Percentiles rank a stretch among this genome's conserved stretches.
These are phyloP conservation scores for Mucuna pruriens DNA, from an alignment of 306 rosid genomes.

Conservation along the genomic window DNA sequence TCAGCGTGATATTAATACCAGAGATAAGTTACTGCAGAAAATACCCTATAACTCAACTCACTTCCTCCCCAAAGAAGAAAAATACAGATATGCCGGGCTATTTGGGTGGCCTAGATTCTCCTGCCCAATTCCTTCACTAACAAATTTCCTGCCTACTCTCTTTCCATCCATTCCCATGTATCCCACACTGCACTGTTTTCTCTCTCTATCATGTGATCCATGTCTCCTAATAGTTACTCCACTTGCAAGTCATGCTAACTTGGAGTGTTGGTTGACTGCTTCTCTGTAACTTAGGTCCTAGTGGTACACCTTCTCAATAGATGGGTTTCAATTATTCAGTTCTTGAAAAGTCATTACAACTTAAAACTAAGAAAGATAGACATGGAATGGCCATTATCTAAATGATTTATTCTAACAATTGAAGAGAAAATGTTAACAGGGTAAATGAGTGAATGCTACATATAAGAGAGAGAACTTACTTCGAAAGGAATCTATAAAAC, in stretches of 20 bases:
- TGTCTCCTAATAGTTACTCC: neutral
- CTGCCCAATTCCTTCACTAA: neutral
- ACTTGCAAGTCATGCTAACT: neutral
- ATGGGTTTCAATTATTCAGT: neutral
- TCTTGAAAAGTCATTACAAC: conserved; percentile 24
- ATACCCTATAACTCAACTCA: neutral
- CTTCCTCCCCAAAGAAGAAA: neutral
- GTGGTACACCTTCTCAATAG: neutral
- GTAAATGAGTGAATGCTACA: conserved; percentile 18
- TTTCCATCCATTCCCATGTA: neutral
- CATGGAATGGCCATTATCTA: neutral
- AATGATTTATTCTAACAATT: conserved; percentile 1
- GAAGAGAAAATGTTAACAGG: neutral
- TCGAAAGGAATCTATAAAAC: conserved; percentile 68
- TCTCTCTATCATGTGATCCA: conserved; percentile 9
- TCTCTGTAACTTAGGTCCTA: neutral
- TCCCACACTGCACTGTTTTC: neutral
- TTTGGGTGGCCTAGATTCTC: neutral
- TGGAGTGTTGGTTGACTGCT: neutral
- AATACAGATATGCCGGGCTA: neutral
- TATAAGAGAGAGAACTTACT: conserved; percentile 45
- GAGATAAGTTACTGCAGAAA: neutral
- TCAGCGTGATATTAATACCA: neutral
- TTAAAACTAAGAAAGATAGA: conserved; percentile 21
- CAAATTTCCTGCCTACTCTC: neutral